phyloP scores from a whole-genome alignment of 2,329 filamentous ascomycete genomes.

The Orbilia blumenaviensis region DNA sequence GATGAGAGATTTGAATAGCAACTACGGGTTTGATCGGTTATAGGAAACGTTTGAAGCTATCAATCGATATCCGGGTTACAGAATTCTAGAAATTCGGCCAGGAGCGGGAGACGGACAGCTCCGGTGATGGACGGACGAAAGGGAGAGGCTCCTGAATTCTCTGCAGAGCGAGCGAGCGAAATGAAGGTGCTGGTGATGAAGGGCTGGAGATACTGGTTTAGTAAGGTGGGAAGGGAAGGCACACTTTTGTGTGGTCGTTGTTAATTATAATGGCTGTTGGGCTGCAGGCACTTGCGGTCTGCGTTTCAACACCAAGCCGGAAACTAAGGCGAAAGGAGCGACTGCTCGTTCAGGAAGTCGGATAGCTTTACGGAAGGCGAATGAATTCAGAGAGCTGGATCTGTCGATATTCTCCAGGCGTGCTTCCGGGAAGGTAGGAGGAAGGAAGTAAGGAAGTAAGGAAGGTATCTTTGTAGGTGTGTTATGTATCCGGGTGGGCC shows the following conservation, averaged over 20 bases:
- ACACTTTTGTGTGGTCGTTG: not conserved
- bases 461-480: not conserved
- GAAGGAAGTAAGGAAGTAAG: not conserved
- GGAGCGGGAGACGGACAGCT: not conserved
- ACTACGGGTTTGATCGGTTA: not conserved
- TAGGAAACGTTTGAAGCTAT: not conserved
- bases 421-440: conserved; percentile 12
- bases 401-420: not conserved
- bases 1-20: not conserved
- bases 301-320: conserved; percentile 18
- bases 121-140: not conserved
- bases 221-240: conserved; percentile 46
- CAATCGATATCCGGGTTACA: not conserved
- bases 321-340: conserved; percentile 16
- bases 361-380: conserved; percentile 21
- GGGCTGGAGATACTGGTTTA: conserved; percentile 48
- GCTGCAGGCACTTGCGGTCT: conserved; percentile 20
- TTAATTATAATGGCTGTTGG: too few species aligned
- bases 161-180: not conserved
- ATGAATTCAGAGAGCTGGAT: not conserved
- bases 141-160: not conserved
- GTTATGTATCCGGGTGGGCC: not conserved
- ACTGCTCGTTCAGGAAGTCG: conserved; percentile 29
- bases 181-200: conserved; percentile 38
- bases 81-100: conserved; percentile 2